These are phyloP conservation scores for Penicillium sp. DNA, from an alignment of 2,329 filamentous ascomycete genomes.

Conservation along the genomic window DNA sequence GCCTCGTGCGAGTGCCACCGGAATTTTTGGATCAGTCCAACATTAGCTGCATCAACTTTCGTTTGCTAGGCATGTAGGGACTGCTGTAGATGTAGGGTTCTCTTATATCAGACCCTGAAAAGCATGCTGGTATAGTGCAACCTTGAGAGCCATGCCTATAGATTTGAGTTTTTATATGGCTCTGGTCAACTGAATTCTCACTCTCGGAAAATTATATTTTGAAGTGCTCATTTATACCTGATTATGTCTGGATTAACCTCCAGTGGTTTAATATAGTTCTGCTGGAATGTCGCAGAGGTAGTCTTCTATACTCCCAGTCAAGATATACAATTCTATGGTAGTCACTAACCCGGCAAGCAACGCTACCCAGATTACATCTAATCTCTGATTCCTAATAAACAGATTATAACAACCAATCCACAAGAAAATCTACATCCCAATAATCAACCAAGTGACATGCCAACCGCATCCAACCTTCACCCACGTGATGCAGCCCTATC, in stretches of 20 bases:
- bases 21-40: slow-evolving; percentile 19
- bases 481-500: slow-evolving; percentile 21
- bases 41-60: neutral
- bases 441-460: neutral
- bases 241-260: neutral
- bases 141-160: no score
- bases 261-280: neutral
- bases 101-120: neutral
- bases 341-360: neutral
- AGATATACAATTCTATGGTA: neutral
- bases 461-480: neutral
- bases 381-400: no score
- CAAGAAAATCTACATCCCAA: neutral
- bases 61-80: neutral
- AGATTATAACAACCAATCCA: no score
- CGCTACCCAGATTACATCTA: neutral
- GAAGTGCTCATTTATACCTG: neutral
- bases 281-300: neutral
- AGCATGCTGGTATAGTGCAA: no score
- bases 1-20: neutral
- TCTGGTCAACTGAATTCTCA: neutral
- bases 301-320: neutral
- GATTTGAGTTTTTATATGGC: neutral
- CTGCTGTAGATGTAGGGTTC: neutral
- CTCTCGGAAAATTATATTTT: no score